phyloP scores from a whole-genome alignment of 73 alveolate genomes.

The Stentor roeselii region DNA sequence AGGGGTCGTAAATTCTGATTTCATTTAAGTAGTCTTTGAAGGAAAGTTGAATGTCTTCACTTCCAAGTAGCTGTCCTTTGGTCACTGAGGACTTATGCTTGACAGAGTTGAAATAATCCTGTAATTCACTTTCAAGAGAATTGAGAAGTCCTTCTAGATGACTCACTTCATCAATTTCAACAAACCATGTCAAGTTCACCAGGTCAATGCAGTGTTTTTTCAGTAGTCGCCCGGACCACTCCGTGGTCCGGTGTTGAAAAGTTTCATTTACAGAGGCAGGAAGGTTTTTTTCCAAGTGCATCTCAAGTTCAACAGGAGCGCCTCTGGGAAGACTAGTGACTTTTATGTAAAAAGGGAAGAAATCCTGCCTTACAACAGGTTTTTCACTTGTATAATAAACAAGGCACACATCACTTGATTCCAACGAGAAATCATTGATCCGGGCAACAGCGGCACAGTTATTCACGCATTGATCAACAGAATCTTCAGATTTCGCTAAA shows the following conservation, averaged over 20 bases:
- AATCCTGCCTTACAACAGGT: neutral
- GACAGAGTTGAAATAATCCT: neutral
- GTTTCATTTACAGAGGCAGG: neutral
- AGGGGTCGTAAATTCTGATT: neutral
- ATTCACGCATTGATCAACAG: conserved; percentile 19
- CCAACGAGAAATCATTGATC: neutral
- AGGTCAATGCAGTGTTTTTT: neutral
- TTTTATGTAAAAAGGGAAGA: neutral
- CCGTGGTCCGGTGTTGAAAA: neutral
- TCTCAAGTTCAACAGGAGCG: conserved; percentile 30
- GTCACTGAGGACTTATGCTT: neutral
- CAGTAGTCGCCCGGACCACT: neutral
- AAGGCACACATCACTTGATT: neutral
- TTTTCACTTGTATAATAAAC: conserved; percentile 27
- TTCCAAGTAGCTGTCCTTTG: neutral
- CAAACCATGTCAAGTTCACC: neutral
- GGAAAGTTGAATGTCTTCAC: neutral
- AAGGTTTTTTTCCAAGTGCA: neutral
- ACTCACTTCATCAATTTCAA: neutral
- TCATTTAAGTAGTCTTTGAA: neutral
- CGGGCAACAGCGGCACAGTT: conserved; percentile 39
- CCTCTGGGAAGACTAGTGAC: conserved; percentile 29
- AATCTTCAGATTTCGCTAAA: conserved; percentile 13
- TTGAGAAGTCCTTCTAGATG: neutral
- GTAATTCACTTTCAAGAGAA: neutral